These are phyloP conservation scores for Arthroderma sp. DNA, from an alignment of 2,329 filamentous ascomycete genomes.

Conservation along the genomic window DNA sequence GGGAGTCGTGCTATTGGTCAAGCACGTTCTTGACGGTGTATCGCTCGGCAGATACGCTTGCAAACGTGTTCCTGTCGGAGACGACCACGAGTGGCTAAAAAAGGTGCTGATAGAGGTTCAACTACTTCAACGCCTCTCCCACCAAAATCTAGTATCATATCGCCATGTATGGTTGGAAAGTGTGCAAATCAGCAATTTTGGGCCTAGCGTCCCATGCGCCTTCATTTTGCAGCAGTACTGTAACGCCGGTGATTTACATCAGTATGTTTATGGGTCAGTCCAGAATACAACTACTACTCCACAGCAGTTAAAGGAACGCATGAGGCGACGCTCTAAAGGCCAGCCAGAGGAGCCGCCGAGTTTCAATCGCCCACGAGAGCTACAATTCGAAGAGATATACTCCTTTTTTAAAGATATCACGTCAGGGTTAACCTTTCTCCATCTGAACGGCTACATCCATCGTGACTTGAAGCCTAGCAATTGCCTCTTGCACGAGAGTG, in stretches of 20 bases:
- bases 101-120: conserved; percentile 92
- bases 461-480: conserved; percentile 94
- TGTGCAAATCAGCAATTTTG: conserved; percentile 68
- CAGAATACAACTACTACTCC: conserved; percentile 50
- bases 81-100: conserved; percentile 89
- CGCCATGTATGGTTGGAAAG: conserved; percentile 96
- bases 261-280: conserved; percentile 64
- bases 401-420: conserved; percentile 94
- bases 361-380: conserved; percentile 39
- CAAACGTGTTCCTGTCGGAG: conserved; percentile 88
- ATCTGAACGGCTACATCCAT: conserved; percentile 86
- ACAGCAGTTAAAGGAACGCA: conserved; percentile 76
- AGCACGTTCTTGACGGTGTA: conserved; percentile 82
- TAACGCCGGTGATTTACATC: conserved; percentile 80
- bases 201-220: conserved; percentile 81
- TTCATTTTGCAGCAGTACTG: conserved; percentile 98
- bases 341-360: conserved; percentile 50
- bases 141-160: conserved; percentile 92
- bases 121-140: conserved; percentile 76
- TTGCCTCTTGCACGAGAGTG: conserved; percentile 71
- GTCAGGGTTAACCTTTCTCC: conserved; percentile 77
- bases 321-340: conserved; percentile 69
- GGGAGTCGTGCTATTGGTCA: conserved; percentile 85
- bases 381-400: conserved; percentile 84
- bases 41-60: conserved; percentile 84